Evolutionary conservation across 495 filamentous ascomycete genomes (phyloP).

Genomic region (Baudoinia panamericana): DNA sequence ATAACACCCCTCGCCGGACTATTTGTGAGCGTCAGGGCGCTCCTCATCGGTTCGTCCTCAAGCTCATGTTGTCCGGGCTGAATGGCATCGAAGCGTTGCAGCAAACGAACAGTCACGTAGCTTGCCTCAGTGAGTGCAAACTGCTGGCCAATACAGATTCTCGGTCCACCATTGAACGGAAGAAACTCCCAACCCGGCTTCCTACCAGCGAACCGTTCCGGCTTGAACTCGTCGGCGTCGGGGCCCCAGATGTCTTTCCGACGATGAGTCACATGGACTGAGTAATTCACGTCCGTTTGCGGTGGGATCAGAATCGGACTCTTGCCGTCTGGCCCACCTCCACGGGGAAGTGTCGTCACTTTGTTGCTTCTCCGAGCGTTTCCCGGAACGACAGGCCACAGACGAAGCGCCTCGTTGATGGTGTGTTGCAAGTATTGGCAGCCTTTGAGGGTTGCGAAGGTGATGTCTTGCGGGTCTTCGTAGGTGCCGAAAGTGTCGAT

Average conservation of each 20-base stretch:
- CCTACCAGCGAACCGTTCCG: constrained; percentile 37
- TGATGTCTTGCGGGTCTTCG: constrained; percentile 52
- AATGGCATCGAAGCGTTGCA: constrained; percentile 24
- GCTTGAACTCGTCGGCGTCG: constrained; percentile 25
- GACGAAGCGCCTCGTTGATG: constrained; percentile 79
- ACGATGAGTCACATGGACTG: constrained; percentile 32
- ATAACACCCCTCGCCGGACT: constrained; percentile 1
- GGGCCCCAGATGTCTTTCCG: constrained; percentile 27
- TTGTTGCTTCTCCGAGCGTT: constrained; percentile 41
- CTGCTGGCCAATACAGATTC: constrained; percentile 32
- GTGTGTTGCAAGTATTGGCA: constrained; percentile 59
- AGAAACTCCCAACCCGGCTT: constrained; percentile 27
- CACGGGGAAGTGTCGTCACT: constrained; percentile 38
- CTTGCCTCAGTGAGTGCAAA: constrained; percentile 30
- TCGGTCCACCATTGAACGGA: constrained; percentile 30
- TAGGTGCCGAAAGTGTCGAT: constrained; percentile 52
- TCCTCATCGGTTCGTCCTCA: constrained; percentile 4
- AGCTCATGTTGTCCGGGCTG: constrained; percentile 8
- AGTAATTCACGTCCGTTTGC: constrained; percentile 32
- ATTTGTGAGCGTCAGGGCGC: constrained; percentile 16
- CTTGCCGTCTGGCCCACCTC: constrained; percentile 39
- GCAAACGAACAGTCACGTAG: constrained; percentile 23
- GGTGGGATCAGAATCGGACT: constrained; percentile 35
- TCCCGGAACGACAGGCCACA: constrained; percentile 64
- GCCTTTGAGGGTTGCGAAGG: constrained; percentile 51